Evolutionary conservation across 2,329 filamentous ascomycete genomes (phyloP).

Genomic region (Chaetomium sp.): DNA sequence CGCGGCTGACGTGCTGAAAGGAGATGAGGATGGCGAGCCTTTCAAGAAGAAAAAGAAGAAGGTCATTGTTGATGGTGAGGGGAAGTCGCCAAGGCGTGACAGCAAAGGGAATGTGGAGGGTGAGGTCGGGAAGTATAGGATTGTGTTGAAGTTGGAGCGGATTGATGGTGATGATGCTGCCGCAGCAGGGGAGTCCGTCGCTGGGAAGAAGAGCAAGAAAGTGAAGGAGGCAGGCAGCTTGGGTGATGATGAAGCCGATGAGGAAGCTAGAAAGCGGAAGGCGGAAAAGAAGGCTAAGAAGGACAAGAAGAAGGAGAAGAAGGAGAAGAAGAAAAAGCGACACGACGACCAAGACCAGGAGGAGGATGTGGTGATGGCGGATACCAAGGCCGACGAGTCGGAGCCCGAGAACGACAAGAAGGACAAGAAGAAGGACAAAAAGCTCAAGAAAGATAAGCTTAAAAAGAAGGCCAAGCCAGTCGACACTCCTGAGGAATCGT

Average conservation of each 20-base stretch:
- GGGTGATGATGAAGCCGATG: background rate
- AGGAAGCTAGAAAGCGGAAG: background rate
- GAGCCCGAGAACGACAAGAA: background rate
- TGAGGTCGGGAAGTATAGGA: background rate
- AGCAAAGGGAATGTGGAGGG: slow-evolving; percentile 2
- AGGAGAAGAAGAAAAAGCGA: background rate
- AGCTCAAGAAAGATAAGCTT: slow-evolving; percentile 5
- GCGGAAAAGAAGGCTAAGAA: slow-evolving; percentile 1
- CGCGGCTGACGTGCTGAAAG: background rate
- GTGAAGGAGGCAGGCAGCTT: slow-evolving; percentile 2
- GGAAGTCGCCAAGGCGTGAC: slow-evolving; percentile 4
- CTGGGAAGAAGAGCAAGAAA: background rate
- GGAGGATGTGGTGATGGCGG: slow-evolving; percentile 8
- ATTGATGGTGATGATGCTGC: background rate
- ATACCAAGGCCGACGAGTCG: slow-evolving; percentile 6
- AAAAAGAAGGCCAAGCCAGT: slow-evolving; percentile 14
- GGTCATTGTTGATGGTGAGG: background rate
- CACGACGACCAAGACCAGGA: slow-evolving; percentile 1
- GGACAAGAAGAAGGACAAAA: slow-evolving; percentile 14
- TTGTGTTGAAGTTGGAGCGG: background rate
- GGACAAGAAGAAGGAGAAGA: background rate
- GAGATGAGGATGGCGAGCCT: slow-evolving; percentile 2
- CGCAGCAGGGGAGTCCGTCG: background rate
- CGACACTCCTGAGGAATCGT: background rate
- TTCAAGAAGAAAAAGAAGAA: slow-evolving; percentile 20